Conservation (phyloP, 768 basidiomycete species). For the Calocera viscosa region DNA sequence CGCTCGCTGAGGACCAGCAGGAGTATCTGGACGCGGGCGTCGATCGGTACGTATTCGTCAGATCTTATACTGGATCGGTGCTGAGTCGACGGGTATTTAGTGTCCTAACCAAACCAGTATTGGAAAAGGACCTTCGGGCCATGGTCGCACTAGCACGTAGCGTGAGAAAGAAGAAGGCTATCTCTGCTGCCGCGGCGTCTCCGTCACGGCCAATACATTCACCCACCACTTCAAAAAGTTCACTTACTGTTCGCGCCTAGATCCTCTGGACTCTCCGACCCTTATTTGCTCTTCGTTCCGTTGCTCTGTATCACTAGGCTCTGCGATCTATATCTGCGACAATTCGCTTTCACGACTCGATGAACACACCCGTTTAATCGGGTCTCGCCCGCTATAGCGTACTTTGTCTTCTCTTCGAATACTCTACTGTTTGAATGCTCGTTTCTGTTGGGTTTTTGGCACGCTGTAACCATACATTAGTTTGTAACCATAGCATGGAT, state of each 20-base stretch:
- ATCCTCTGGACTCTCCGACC: not conserved
- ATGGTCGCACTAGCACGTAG: slow-evolving; percentile 14
- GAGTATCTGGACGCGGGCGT: slow-evolving; percentile 67
- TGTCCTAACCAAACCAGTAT: slow-evolving; percentile 68
- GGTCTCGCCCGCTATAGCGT: not conserved
- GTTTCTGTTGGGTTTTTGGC: not conserved
- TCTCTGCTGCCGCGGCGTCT: not conserved
- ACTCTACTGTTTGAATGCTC: not conserved
- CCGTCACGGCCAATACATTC: not conserved
- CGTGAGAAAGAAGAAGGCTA: not conserved
- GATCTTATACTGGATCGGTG: not conserved
- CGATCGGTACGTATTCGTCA: slow-evolving; percentile 30
- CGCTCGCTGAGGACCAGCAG: slow-evolving; percentile 47
- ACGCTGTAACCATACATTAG: slow-evolving; percentile 1
- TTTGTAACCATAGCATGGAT: not conserved
- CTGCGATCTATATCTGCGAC: slow-evolving; percentile 1
- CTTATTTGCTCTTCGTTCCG: not conserved
- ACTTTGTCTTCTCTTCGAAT: not conserved
- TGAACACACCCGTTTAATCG: not conserved
- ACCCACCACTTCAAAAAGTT: not conserved
- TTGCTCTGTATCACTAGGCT: slow-evolving; percentile 5
- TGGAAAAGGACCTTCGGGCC: slow-evolving; percentile 20
- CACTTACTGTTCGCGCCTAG: not conserved
- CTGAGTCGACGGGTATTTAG: slow-evolving; percentile 17
- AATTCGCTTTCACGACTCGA: not conserved